Conservation (phyloP, 345 rosid genomes). For the Lepidium didymum region DNA sequence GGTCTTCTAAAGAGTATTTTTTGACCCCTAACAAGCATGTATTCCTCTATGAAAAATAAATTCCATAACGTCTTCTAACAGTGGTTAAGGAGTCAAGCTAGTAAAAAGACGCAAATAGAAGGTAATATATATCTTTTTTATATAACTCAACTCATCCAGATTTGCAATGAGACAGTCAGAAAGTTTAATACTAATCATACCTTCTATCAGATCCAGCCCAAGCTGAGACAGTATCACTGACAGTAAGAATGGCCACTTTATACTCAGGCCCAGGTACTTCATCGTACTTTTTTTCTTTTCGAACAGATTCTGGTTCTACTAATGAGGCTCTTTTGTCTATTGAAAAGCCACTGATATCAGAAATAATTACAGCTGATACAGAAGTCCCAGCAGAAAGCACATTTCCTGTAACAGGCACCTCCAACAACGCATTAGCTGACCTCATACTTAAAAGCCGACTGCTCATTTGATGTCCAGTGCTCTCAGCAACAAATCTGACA, state of each 20-base stretch:
- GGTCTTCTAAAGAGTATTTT: background rate
- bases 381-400: constrained; percentile 67
- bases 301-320: constrained; percentile 30
- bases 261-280: constrained; percentile 26
- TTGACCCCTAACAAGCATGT: background rate
- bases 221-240: constrained; percentile 87
- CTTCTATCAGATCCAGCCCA: constrained; percentile 90
- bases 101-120: background rate
- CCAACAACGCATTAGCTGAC: constrained; percentile 83
- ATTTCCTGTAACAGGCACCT: constrained; percentile 61
- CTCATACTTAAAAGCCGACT: constrained; percentile 92
- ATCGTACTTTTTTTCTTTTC: constrained; percentile 27
- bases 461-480: constrained; percentile 89
- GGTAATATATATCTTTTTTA: too few species aligned
- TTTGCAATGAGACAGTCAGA: background rate
- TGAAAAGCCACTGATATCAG: constrained; percentile 41
- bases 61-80: too few species aligned
- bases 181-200: constrained; percentile 34
- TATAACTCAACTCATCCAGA: background rate
- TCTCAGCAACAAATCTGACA: constrained; percentile 83
- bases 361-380: constrained; percentile 60
- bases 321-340: constrained; percentile 15
- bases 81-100: background rate
- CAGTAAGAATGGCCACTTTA: constrained; percentile 76
- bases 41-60: background rate